Evolutionary conservation across 2,329 filamentous ascomycete genomes (phyloP).

Genomic region (Stemphylium vesicarium): DNA sequence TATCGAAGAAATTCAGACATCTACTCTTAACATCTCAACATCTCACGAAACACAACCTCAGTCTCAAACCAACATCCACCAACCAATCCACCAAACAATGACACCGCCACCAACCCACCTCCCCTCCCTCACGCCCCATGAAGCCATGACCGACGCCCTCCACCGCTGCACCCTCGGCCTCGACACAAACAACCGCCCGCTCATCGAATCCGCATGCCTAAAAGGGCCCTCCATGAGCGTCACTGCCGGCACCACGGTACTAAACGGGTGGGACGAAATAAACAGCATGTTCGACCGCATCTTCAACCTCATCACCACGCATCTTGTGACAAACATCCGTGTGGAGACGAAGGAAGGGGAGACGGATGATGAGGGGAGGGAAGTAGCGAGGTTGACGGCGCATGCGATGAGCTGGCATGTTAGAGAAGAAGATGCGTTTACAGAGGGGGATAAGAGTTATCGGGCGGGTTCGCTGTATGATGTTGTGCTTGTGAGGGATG

Average conservation of each 20-base stretch:
- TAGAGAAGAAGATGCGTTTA: slow-evolving; percentile 25
- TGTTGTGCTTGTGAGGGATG: slow-evolving; percentile 23
- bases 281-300: slow-evolving; percentile 22
- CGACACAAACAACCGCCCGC: slow-evolving; percentile 27
- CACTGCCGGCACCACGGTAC: slow-evolving; percentile 13
- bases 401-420: slow-evolving; percentile 31
- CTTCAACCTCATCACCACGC: slow-evolving; percentile 29
- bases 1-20: too few species aligned
- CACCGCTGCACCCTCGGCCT: slow-evolving; percentile 31
- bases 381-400: slow-evolving; percentile 24
- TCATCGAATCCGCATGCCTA: slow-evolving; percentile 31
- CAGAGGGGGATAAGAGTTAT: slow-evolving; percentile 25
- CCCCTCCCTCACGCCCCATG: slow-evolving; percentile 10
- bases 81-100: too few species aligned
- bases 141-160: slow-evolving; percentile 32
- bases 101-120: too few species aligned
- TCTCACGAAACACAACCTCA: too few species aligned
- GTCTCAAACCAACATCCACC: too few species aligned
- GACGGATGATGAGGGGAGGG: neutral
- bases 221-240: slow-evolving; percentile 25
- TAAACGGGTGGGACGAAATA: slow-evolving; percentile 26
- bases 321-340: slow-evolving; percentile 32
- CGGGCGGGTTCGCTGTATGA: slow-evolving; percentile 29
- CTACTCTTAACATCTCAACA: too few species aligned
- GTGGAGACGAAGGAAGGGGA: slow-evolving; percentile 21